These are phyloP conservation scores for Piper betle DNA, from an alignment of 164 flowering plant species.

Conservation along the genomic window DNA sequence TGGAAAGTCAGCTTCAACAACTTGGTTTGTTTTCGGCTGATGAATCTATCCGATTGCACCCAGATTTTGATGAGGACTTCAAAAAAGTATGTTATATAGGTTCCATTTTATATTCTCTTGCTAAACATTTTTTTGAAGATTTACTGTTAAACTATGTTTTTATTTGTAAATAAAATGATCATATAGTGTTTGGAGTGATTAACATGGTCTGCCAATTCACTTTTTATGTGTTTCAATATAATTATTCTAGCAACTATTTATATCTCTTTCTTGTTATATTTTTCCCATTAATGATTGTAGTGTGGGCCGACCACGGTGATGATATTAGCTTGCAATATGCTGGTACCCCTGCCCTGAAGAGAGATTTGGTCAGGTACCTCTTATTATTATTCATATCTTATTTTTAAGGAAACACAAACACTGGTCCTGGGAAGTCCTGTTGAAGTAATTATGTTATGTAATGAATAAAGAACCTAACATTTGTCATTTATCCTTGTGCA, in stretches of 20 bases:
- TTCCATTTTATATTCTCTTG: neutral
- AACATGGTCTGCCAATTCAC: neutral
- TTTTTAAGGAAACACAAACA: too few species aligned
- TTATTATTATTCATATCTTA: too few species aligned
- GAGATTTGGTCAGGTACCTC: constrained; percentile 87
- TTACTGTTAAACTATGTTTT: neutral
- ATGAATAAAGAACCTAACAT: too few species aligned
- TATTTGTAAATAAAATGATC: neutral
- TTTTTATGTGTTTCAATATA: neutral
- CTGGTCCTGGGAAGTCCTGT: too few species aligned
- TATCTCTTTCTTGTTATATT: neutral
- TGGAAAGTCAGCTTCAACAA: constrained; percentile 74
- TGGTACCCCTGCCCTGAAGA: constrained; percentile 96
- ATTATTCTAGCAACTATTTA: too few species aligned
- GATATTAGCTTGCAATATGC: constrained; percentile 93
- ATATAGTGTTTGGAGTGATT: neutral
- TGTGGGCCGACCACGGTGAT: constrained; percentile 99
- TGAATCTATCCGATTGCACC: constrained; percentile 60
- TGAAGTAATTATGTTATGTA: too few species aligned
- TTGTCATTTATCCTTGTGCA: too few species aligned
- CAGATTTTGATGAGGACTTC: constrained; percentile 64
- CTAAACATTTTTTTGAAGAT: neutral
- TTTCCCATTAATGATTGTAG: constrained; percentile 21
- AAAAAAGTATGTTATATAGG: constrained; percentile 48
- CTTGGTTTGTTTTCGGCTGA: constrained; percentile 66